Percentiles rank a stretch among this genome's conserved stretches.
phyloP scores from a whole-genome alignment of 129 eudicot genomes.

The Smallanthus sonchifolius region DNA sequence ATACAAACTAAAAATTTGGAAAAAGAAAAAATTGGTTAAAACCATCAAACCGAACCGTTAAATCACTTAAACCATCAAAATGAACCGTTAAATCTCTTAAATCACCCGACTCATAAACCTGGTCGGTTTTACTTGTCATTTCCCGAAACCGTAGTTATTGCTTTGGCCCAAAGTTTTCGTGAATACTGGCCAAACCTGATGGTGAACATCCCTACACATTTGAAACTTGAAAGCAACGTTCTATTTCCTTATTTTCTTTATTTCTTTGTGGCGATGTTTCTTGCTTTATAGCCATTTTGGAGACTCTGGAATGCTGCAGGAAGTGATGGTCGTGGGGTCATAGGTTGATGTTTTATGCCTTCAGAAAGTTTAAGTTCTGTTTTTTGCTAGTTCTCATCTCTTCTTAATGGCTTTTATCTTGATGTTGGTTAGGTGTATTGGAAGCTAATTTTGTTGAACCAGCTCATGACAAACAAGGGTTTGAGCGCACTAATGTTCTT shows the following conservation, averaged over 20 bases:
- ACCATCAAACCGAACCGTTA: background rate
- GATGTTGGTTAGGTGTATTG: conserved; percentile 61
- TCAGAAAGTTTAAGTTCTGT: background rate
- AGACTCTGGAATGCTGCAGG: conserved; percentile 96
- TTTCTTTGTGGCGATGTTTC: background rate
- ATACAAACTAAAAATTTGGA: background rate
- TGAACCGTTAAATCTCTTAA: background rate
- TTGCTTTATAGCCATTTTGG: conserved; percentile 88
- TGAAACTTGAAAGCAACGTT: background rate
- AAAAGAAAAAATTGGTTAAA: background rate
- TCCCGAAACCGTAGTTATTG: background rate
- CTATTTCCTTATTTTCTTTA: background rate
- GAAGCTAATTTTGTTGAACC: conserved; percentile 99
- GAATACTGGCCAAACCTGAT: no score
- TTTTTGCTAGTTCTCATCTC: background rate
- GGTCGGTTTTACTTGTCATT: background rate
- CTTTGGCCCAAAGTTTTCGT: no score
- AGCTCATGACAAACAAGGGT: conserved; percentile 98
- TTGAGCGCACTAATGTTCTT: conserved; percentile 95
- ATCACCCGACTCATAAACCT: no score
- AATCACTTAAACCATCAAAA: background rate
- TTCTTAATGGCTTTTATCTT: background rate
- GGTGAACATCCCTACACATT: no score
- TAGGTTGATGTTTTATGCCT: conserved; percentile 45
- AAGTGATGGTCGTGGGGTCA: conserved; percentile 99